These are phyloP conservation scores for Aureobasidium zeae DNA, from an alignment of 2,329 filamentous ascomycete species.

Conservation along the genomic window DNA sequence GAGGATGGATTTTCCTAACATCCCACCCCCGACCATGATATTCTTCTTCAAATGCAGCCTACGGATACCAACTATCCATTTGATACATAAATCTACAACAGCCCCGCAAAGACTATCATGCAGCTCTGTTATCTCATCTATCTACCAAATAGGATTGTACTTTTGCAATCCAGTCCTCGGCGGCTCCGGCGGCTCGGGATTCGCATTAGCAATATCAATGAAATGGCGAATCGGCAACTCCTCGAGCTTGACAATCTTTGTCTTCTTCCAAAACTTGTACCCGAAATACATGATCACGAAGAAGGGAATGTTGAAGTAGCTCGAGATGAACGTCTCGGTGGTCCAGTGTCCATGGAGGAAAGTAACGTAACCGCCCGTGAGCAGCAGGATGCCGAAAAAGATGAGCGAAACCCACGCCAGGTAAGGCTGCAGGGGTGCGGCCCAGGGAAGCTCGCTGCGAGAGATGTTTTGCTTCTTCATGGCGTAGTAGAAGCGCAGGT, in stretches of 20 bases:
- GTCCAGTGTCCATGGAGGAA: conserved; percentile 24
- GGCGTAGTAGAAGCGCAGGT: conserved; percentile 23
- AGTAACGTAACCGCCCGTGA: conserved; percentile 25
- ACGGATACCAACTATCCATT: no score
- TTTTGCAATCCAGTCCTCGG: conserved; percentile 21
- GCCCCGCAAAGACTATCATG: no score
- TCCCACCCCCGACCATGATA: no score
- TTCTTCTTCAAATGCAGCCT: no score
- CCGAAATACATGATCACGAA: conserved; percentile 24
- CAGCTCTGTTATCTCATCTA: no score
- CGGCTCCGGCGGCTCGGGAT: conserved; percentile 21
- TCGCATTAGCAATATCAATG: conserved; percentile 23
- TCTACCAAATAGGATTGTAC: conserved; percentile 25
- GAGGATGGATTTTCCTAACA: no score
- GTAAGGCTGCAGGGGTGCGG: conserved; percentile 25
- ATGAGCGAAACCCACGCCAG: conserved; percentile 22
- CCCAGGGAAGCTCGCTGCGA: conserved; percentile 23
- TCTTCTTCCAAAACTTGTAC: conserved; percentile 24
- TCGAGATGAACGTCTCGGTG: conserved; percentile 24
- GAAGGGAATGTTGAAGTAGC: conserved; percentile 26
- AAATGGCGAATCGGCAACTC: conserved; percentile 24
- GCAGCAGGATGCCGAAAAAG: conserved; percentile 22
- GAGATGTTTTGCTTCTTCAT: conserved; percentile 23
- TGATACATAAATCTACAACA: no score
- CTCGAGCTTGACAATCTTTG: conserved; percentile 21